Evolutionary conservation across 2,329 filamentous ascomycete species (phyloP), one percentile per base, ranked within the genome.

Genomic region (Aquanectria penicillioides): DNA sequence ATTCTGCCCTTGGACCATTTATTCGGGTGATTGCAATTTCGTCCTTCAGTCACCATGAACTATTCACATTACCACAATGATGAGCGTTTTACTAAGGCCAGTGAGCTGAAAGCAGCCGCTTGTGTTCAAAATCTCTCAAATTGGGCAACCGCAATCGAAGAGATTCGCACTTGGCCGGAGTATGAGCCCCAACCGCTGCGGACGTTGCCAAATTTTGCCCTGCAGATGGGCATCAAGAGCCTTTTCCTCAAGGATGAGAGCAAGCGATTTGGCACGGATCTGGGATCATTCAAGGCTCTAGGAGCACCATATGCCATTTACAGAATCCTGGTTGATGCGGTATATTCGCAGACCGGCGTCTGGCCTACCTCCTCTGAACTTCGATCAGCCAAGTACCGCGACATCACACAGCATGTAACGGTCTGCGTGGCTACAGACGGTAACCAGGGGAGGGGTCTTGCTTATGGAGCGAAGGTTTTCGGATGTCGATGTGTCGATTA

Each of bases 391-490:
- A 59, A 53, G n/a, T 62, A 59, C 15, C 15, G 49, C 7, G 29
- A 47, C 1, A 49, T 64, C 12, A 64, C 61, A 5, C 40, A 54
- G 17, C 9, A 12, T 2, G 38, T 59, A n/a, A 64, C 61, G 3
- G 61, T 64, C 5, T 64, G 61, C 6, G 61, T 64, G 1, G 54
- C 61, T 11, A 64, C 61, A 7, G 61, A 64, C 17, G 59, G 61
- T 7, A 64, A 64, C 20, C 59, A 62, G 43, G 62, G 62, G 23
- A 12, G 55, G 10, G 51, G 55, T 4, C 59, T 62, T 5, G 56
- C 62, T 2, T 64, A 59, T 26, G 59, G 59, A 4, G 59, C 62
- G 5, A 62, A 57, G 5, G 33, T 54, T 2, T 64, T 64, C 22
- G 59, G 61, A 0, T 64, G 59, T 37, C 59, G 43, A 6, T 64